Evolutionary conservation across 2,329 filamentous ascomycete species (phyloP).

Genomic region (Rhexocercosporidium sp.): DNA sequence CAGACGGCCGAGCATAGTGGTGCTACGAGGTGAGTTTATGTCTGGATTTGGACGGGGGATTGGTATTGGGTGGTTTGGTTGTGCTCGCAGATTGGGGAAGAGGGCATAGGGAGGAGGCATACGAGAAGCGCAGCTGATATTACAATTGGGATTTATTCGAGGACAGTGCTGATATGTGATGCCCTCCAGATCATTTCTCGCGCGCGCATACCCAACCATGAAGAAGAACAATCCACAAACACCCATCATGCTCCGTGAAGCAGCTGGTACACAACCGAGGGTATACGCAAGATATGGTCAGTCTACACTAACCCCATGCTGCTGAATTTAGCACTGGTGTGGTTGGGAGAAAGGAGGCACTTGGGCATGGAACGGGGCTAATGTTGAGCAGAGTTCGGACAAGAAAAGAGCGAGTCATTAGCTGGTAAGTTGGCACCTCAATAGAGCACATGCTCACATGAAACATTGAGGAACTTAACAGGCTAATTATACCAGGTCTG

Average conservation of each 20-base stretch:
- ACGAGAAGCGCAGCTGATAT: not conserved
- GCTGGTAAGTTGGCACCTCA: constrained; percentile 51
- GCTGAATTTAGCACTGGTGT: not conserved
- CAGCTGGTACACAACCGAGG: constrained; percentile 79
- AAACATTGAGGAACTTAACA: constrained; percentile 21
- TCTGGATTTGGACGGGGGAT: not conserved
- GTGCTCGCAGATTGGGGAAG: not conserved
- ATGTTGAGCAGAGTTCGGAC: constrained; percentile 60
- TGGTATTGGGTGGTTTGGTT: not conserved
- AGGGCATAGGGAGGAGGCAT: not conserved
- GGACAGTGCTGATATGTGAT: constrained; percentile 1
- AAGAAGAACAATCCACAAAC: constrained; percentile 97
- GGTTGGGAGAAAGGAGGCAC: not conserved
- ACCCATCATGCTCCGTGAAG: constrained; percentile 95
- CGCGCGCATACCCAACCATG: constrained; percentile 94
- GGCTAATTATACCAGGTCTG: constrained; percentile 53
- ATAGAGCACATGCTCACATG: not conserved
- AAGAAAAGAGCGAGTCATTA: constrained; percentile 69
- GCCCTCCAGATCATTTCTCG: constrained; percentile 77
- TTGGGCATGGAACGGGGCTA: constrained; percentile 3
- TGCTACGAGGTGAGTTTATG: constrained; percentile 72
- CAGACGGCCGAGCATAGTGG: constrained; percentile 92
- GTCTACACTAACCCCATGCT: constrained; percentile 37
- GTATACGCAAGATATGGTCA: constrained; percentile 93
- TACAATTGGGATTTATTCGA: not conserved